These are phyloP conservation scores for Geotrichum citri-aurantii DNA, from an alignment of 1,139 yeast species.

Conservation along the genomic window DNA sequence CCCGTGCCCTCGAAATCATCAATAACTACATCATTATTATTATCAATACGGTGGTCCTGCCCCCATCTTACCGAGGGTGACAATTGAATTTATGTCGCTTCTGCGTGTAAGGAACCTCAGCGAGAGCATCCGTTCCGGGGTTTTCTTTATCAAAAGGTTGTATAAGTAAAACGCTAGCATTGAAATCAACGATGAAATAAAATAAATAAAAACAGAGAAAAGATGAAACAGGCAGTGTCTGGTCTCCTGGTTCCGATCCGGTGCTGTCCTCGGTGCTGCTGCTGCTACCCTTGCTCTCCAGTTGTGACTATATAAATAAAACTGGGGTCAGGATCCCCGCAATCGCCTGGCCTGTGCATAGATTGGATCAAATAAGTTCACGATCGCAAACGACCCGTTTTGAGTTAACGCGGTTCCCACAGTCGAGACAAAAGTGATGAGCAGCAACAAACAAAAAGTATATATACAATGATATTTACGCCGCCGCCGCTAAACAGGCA, in stretches of 20 bases:
- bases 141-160: constrained; percentile 13
- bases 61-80: background rate
- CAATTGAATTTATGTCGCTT: background rate
- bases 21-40: no score
- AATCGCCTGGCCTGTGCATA: constrained; percentile 84
- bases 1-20: no score
- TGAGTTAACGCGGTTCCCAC: constrained; percentile 63
- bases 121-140: background rate
- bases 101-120: background rate
- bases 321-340: constrained; percentile 88
- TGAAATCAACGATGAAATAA: constrained; percentile 63
- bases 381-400: constrained; percentile 86
- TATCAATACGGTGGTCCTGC: background rate
- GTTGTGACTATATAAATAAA: constrained; percentile 54
- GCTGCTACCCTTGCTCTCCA: background rate
- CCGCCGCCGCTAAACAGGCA: constrained; percentile 35
- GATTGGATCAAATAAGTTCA: constrained; percentile 67
- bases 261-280: background rate
- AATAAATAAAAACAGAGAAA: constrained; percentile 63
- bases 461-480: constrained; percentile 42
- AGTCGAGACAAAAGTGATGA: constrained; percentile 42
- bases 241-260: background rate
- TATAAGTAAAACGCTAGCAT: constrained; percentile 40
- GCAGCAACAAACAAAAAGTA: constrained; percentile 42
- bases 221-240: constrained; percentile 34